These are phyloP conservation scores for Ogataea corticis DNA, from an alignment of 805 yeast genomes.

Conservation along the genomic window DNA sequence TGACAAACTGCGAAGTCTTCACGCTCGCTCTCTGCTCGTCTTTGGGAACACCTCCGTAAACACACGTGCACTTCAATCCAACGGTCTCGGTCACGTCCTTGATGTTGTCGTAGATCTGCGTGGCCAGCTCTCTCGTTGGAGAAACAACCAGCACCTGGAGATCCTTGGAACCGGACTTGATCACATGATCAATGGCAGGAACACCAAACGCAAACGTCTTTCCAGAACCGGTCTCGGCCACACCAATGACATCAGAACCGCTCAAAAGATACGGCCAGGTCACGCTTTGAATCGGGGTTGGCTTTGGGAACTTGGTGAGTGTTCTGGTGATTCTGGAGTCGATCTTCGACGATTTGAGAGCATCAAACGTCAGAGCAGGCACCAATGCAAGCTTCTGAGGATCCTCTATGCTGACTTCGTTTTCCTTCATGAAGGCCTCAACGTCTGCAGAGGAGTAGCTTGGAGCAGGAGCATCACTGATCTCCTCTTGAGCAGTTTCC, in stretches of 20 bases:
- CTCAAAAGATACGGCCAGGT: conserved; percentile 89
- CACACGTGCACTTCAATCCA: conserved; percentile 71
- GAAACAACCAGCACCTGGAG: conserved; percentile 82
- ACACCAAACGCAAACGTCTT: conserved; percentile 97
- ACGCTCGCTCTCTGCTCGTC: conserved; percentile 81
- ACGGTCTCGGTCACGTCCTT: conserved; percentile 60
- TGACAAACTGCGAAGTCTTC: conserved; percentile 70
- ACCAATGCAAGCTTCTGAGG: conserved; percentile 50
- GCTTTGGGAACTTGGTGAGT: conserved; percentile 75
- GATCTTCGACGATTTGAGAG: conserved; percentile 46
- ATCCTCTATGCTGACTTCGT: conserved; percentile 82
- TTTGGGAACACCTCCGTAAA: conserved; percentile 97
- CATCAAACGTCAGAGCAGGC: conserved; percentile 70
- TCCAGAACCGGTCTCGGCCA: conserved; percentile 98
- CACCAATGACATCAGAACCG: conserved; percentile 89
- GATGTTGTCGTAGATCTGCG: conserved; percentile 88
- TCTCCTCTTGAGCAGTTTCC: conserved; percentile 26
- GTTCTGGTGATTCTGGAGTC: conserved; percentile 57
- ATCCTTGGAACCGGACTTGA: conserved; percentile 45
- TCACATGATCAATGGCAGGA: conserved; percentile 83
- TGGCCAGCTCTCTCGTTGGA: conserved; percentile 96
- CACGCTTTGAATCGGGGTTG: conserved; percentile 93
- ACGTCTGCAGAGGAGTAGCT: conserved; percentile 52
- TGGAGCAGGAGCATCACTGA: neutral
- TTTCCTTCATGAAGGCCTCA: conserved; percentile 60